phyloP scores from a whole-genome alignment of 768 basidiomycete species.

The Suillus discolor region DNA sequence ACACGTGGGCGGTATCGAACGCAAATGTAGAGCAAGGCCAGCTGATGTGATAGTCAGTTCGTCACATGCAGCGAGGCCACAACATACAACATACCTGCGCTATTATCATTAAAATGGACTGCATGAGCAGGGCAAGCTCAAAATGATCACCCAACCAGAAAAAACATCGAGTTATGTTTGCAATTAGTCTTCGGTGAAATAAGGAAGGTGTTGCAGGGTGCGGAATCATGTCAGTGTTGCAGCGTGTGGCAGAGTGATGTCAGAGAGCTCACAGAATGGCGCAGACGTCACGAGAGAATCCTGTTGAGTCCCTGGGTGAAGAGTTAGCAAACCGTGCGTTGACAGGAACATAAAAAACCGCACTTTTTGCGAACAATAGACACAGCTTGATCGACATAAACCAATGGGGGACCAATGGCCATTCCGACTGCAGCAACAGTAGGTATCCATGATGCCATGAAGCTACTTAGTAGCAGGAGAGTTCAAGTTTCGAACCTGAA shows the following conservation, averaged over 20 bases:
- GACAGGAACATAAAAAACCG: slow-evolving; percentile 21
- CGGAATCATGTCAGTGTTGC: slow-evolving; percentile 15
- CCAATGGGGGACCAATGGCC: slow-evolving; percentile 83
- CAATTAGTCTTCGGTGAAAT: slow-evolving; percentile 55
- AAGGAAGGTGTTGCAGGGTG: slow-evolving; percentile 14
- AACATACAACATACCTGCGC: slow-evolving; percentile 59
- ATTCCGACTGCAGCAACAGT: slow-evolving; percentile 73
- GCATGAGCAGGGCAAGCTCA: slow-evolving; percentile 75
- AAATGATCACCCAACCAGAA: slow-evolving; percentile 87
- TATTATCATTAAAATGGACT: slow-evolving; percentile 83
- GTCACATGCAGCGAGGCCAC: slow-evolving; percentile 10
- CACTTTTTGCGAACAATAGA: slow-evolving; percentile 82
- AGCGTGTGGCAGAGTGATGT: slow-evolving; percentile 3
- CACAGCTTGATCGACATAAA: slow-evolving; percentile 80
- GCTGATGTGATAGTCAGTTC: slow-evolving; percentile 41
- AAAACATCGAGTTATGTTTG: slow-evolving; percentile 88
- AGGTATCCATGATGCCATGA: slow-evolving; percentile 62
- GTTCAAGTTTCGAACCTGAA: background rate
- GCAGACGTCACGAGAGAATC: slow-evolving; percentile 86
- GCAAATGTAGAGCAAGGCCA: slow-evolving; percentile 81
- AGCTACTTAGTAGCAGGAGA: slow-evolving; percentile 25
- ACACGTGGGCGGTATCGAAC: slow-evolving; percentile 65
- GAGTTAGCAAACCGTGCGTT: slow-evolving; percentile 5
- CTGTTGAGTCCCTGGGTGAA: slow-evolving; percentile 69
- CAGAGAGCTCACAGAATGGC: slow-evolving; percentile 65